These are phyloP conservation scores for Exophiala viscosa DNA, from an alignment of 2,329 filamentous ascomycete species.

Conservation along the genomic window DNA sequence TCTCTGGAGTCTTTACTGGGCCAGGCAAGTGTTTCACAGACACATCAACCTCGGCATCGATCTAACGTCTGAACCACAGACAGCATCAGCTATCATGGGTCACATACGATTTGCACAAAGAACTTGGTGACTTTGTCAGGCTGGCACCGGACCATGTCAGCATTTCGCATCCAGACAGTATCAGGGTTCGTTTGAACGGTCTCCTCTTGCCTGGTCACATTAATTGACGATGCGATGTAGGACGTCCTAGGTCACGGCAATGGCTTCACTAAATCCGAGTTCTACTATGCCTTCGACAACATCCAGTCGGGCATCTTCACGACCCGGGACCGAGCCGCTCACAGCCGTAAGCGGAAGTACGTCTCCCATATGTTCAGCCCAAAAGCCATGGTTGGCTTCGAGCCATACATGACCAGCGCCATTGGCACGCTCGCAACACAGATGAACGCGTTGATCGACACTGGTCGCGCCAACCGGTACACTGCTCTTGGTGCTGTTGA, in stretches of 20 bases:
- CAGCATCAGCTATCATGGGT: conserved; percentile 7
- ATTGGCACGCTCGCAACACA: conserved; percentile 25
- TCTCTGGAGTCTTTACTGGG: conserved; percentile 5
- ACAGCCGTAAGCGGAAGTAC: conserved; percentile 36
- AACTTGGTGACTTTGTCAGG: conserved; percentile 8
- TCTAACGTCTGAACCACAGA: not conserved
- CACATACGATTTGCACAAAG: conserved; percentile 1
- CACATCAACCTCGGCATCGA: not conserved
- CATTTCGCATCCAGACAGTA: conserved; percentile 5
- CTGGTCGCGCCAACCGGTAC: conserved; percentile 7
- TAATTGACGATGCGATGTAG: not conserved
- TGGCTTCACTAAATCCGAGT: conserved; percentile 33
- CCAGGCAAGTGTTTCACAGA: not conserved
- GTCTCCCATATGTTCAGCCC: conserved; percentile 36
- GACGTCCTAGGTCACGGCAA: conserved; percentile 32
- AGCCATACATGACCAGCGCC: conserved; percentile 33
- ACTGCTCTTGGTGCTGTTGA: not conserved
- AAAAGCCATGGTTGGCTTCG: conserved; percentile 33
- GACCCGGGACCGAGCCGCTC: conserved; percentile 33
- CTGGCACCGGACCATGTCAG: conserved; percentile 6
- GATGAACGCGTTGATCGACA: conserved; percentile 19
- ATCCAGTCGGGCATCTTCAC: conserved; percentile 36
- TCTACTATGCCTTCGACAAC: conserved; percentile 36
- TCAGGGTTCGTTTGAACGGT: not conserved
- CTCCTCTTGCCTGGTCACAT: not conserved